A percentile compares a stretch with the other conserved stretches of the same genome.
Conservation (phyloP, 179 eudicot species). For the Actinidia polygama region DNA sequence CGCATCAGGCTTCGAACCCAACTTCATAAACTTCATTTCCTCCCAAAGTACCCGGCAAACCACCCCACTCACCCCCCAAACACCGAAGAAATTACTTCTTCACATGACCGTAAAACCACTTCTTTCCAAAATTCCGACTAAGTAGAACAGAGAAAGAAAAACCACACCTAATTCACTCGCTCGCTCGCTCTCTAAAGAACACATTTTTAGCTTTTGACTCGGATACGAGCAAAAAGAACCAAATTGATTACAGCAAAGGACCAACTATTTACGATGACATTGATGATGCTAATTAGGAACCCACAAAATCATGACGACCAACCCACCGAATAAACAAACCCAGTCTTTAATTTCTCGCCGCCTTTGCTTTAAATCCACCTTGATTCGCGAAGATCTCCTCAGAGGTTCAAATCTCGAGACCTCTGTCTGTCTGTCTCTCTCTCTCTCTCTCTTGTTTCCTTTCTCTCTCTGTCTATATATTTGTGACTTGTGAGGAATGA, state of each 20-base stretch:
- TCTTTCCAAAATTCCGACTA: background rate
- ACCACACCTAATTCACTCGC: too few relatives aligned
- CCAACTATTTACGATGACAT: conserved; percentile 24
- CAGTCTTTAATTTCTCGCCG: conserved; percentile 40
- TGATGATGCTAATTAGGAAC: conserved; percentile 22
- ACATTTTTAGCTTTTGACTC: background rate
- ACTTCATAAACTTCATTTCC: conserved; percentile 11
- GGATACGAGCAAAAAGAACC: background rate
- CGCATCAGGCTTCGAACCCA: conserved; percentile 16
- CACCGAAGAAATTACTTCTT: background rate
- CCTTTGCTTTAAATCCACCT: conserved; percentile 49
- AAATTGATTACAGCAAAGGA: background rate
- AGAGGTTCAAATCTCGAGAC: conserved; percentile 34
- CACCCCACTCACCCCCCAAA: conserved; percentile 3
- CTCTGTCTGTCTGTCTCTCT: conserved; percentile 16
- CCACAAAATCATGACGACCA: background rate
- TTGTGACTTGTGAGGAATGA: conserved; percentile 3
- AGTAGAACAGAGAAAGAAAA: too few relatives aligned
- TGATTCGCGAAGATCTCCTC: conserved; percentile 27
- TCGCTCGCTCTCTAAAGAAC: background rate
- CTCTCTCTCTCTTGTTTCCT: conserved; percentile 2
- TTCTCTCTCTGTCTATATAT: background rate
- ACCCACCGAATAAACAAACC: conserved; percentile 12
- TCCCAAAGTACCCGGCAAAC: background rate
- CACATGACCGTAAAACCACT: background rate